These are phyloP conservation scores for Verbascum thapsus DNA, from an alignment of 257 asterid genomes.

Conservation along the genomic window DNA sequence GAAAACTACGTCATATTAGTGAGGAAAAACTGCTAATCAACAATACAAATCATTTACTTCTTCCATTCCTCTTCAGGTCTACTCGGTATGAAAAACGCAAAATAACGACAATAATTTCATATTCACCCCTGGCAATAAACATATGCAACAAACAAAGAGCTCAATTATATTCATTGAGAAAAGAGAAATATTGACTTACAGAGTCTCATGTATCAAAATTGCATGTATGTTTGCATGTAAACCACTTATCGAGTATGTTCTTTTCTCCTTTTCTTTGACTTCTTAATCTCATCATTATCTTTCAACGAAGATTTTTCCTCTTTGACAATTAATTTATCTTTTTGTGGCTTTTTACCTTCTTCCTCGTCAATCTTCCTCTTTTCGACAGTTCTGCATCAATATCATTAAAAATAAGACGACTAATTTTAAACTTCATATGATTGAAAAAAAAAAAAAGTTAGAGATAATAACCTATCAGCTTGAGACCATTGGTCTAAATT, in stretches of 20 bases:
- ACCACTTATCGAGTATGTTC: slow-evolving; percentile 27
- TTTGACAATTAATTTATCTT: slow-evolving; percentile 18
- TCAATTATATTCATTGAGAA: neutral
- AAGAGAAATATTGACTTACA: neutral
- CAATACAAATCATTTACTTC: neutral
- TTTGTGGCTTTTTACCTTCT: neutral
- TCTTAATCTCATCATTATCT: slow-evolving; percentile 22
- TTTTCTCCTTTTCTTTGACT: slow-evolving; percentile 37
- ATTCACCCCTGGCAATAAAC: neutral
- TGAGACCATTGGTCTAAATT: slow-evolving; percentile 39
- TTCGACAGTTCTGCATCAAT: slow-evolving; percentile 26
- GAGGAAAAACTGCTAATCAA: neutral
- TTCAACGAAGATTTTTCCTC: slow-evolving; percentile 14
- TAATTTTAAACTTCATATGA: neutral
- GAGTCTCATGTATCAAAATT: neutral
- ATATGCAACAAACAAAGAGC: neutral
- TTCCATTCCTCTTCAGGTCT: neutral
- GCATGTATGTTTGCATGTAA: slow-evolving; percentile 11
- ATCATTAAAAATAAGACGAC: neutral
- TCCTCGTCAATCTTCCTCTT: slow-evolving; percentile 29
- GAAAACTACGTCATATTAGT: neutral
- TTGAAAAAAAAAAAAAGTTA: neutral
- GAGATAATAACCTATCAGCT: slow-evolving; percentile 43
- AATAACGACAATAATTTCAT: neutral
- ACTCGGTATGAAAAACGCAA: neutral